These are phyloP conservation scores for Solanum pinnatisectum DNA, from an alignment of 257 asterid species.

Conservation along the genomic window DNA sequence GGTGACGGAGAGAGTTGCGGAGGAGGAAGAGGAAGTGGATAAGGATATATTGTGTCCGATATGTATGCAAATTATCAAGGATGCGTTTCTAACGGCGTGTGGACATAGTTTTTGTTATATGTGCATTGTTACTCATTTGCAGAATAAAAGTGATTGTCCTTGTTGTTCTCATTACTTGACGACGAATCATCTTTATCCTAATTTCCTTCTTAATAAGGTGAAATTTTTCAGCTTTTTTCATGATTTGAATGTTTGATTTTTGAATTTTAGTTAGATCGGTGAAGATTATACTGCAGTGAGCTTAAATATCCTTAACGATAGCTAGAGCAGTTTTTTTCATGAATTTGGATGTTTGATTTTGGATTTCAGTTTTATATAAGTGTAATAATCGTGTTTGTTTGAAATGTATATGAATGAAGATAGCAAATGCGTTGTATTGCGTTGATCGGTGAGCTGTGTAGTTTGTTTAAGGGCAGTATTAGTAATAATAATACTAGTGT, in stretches of 20 bases:
- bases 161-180: conserved; percentile 77
- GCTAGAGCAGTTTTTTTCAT: neutral
- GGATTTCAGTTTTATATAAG: neutral
- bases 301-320: too few species aligned
- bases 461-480: neutral
- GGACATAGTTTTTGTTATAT: conserved; percentile 93
- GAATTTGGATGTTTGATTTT: neutral
- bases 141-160: conserved; percentile 86
- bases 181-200: conserved; percentile 57
- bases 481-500: neutral
- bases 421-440: neutral
- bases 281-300: neutral
- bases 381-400: neutral
- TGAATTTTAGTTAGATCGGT: neutral
- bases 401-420: neutral
- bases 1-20: neutral
- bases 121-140: conserved; percentile 80
- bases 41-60: conserved; percentile 82
- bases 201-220: conserved; percentile 89
- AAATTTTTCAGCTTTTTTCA: neutral
- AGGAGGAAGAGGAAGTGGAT: conserved; percentile 28
- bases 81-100: conserved; percentile 74
- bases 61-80: conserved; percentile 86
- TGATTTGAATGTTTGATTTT: neutral
- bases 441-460: neutral